Evolutionary conservation across 2,329 filamentous ascomycete genomes (phyloP).

Genomic region (Paracorniculantispora psalliotae): DNA sequence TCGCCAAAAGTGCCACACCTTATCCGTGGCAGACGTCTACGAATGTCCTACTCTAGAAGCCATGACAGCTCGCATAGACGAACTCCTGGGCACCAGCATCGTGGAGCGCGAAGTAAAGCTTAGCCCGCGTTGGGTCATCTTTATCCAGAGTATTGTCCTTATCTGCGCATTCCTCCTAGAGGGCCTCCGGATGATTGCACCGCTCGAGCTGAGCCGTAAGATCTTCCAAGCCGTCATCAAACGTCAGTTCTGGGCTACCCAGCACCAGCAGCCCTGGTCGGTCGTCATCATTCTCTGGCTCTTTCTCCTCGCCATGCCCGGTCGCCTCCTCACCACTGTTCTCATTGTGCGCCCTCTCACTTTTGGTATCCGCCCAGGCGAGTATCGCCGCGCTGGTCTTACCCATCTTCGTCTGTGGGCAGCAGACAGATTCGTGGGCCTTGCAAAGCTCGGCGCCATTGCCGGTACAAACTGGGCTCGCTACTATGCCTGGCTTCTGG

Average conservation of each 20-base stretch:
- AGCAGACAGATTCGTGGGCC: conserved; percentile 15
- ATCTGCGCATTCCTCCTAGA: conserved; percentile 14
- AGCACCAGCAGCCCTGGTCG: conserved; percentile 15
- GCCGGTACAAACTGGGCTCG: conserved; percentile 18
- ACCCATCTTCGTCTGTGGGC: conserved; percentile 19
- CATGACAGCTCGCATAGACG: conserved; percentile 17
- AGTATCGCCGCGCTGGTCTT: conserved; percentile 16
- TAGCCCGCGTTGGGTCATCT: conserved; percentile 18
- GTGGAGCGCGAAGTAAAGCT: conserved; percentile 16
- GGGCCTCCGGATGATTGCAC: conserved; percentile 14
- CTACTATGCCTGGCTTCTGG: conserved; percentile 17
- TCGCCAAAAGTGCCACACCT: conserved; percentile 16
- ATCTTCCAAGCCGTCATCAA: conserved; percentile 13
- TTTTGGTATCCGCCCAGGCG: conserved; percentile 16
- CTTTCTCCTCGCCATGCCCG: conserved; percentile 15
- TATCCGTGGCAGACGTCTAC: conserved; percentile 21
- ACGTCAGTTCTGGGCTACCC: conserved; percentile 14
- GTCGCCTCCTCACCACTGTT: conserved; percentile 17
- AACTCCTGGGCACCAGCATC: conserved; percentile 15
- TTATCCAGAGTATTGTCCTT: conserved; percentile 17
- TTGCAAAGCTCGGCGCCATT: conserved; percentile 12
- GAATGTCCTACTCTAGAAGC: conserved; percentile 16
- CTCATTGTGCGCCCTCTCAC: conserved; percentile 12
- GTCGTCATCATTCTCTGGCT: conserved; percentile 15
- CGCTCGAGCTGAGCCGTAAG: conserved; percentile 13